Evolutionary conservation across 2,329 filamentous ascomycete genomes (phyloP).

Genomic region (Magnaporthales sp.): DNA sequence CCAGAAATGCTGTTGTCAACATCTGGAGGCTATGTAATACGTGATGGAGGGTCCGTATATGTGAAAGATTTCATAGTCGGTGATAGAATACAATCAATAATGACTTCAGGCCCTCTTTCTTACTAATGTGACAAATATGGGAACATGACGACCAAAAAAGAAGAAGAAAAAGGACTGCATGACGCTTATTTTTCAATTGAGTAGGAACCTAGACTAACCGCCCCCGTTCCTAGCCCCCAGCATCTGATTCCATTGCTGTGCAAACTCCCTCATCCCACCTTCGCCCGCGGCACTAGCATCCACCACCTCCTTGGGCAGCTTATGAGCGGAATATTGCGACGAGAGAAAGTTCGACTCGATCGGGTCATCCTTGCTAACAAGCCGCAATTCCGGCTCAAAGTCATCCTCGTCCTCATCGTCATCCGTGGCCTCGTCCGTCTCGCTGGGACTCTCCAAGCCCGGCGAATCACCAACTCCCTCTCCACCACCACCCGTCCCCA

Average conservation of each 20-base stretch:
- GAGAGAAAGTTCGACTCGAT: conserved; percentile 56
- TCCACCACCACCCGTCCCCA: conserved; percentile 32
- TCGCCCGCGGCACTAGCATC: conserved; percentile 59
- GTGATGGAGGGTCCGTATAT: no score
- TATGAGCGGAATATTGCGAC: conserved; percentile 88
- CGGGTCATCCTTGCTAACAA: conserved; percentile 82
- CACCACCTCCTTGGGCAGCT: conserved; percentile 88
- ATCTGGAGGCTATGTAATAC: no score
- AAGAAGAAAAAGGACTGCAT: background rate
- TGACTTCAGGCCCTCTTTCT: no score
- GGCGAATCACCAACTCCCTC: conserved; percentile 7
- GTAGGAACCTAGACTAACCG: background rate
- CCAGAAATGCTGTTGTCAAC: no score
- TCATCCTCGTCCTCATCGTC: conserved; percentile 22
- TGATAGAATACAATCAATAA: no score
- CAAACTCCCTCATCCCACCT: conserved; percentile 73
- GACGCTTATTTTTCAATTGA: background rate
- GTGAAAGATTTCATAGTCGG: no score
- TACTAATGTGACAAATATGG: no score
- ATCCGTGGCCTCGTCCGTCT: conserved; percentile 24
- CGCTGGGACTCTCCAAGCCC: conserved; percentile 15
- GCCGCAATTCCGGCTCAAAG: conserved; percentile 65
- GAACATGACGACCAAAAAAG: no score
- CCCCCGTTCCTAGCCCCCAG: conserved; percentile 12
- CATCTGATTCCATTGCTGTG: conserved; percentile 62